Base-by-base conservation (phyloP, 2,329 filamentous ascomycete species). In the Aspergillus spinulosporus region DNA sequence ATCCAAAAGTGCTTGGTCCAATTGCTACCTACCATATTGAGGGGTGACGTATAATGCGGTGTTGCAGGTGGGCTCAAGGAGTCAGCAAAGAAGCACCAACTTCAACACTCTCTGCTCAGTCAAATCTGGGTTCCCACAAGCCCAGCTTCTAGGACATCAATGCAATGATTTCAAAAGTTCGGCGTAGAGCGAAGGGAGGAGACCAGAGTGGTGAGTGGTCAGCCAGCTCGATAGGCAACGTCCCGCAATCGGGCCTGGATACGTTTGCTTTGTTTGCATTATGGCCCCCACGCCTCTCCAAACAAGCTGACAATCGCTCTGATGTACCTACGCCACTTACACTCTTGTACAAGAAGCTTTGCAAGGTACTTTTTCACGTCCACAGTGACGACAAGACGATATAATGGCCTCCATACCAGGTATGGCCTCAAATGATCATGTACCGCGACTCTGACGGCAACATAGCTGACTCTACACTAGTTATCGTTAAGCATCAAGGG, bases 401-500 rank as follows among this genome's bases (percentile, higher is more conserved):
- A 52, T 67, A 59, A 85, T 85, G 83, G 78, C 80, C 58, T 76
- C 81, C 58, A 79, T 85, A 71, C 76, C 80, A 68, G 78, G 83
- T 85, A 70, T 69, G 76, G 9, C 2, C 29, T 21, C 48, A 14
- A 45, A 45, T 49, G 14, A 44, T n/a, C 7, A 14, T 26, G 7
- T 6, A 36, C 29, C 2, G 15, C 32, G 32, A 36, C 28, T 21
- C 12, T 2, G 34, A 31, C 12, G 45, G 34, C 46, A 29, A 11
- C 21, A 21, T 21, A 45, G 60, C 65, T 71, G 57, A 71, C 62
- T 60, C 52, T 61, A 59, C 50, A 58, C 51, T 62, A 96, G 92
- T 99, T 65, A 82, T 92, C 71, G 88, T 99, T 65, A 97, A 96
- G 77, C 93, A 99, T 74, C 87, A 92, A 72, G 93, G 93, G 78